These are phyloP conservation scores for Cryomyces antarcticus DNA, from an alignment of 495 filamentous ascomycete species.

Conservation along the genomic window DNA sequence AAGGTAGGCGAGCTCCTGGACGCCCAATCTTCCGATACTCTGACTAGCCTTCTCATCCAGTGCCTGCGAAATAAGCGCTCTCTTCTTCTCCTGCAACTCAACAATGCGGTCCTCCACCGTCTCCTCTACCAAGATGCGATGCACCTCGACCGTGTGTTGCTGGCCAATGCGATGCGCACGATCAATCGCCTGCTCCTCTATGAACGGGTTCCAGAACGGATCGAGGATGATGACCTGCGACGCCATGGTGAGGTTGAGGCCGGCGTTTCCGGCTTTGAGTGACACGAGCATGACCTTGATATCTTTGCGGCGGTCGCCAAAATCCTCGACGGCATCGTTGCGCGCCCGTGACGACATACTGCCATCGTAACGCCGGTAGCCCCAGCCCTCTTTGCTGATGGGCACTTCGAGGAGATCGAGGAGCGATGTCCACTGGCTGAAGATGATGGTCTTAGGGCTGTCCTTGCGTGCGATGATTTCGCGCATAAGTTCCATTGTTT, in stretches of 20 bases:
- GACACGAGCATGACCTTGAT: slow-evolving; percentile 71
- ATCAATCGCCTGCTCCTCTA: slow-evolving; percentile 88
- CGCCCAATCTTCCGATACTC: slow-evolving; percentile 38
- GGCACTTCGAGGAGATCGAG: slow-evolving; percentile 89
- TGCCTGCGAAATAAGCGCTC: slow-evolving; percentile 55
- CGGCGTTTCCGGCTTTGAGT: slow-evolving; percentile 78
- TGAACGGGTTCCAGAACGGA: slow-evolving; percentile 92
- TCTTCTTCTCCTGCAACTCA: slow-evolving; percentile 67
- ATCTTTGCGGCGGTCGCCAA: slow-evolving; percentile 37
- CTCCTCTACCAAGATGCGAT: slow-evolving; percentile 53
- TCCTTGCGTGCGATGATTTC: slow-evolving; percentile 24
- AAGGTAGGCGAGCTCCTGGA: slow-evolving; percentile 46
- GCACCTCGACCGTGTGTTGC: slow-evolving; percentile 49
- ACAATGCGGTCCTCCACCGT: slow-evolving; percentile 88
- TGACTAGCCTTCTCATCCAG: slow-evolving; percentile 60
- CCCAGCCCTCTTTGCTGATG: slow-evolving; percentile 38
- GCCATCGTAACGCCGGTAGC: slow-evolving; percentile 69
- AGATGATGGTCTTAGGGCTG: slow-evolving; percentile 72
- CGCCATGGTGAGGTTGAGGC: slow-evolving; percentile 74
- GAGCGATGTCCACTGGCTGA: slow-evolving; percentile 79
- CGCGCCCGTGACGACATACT: slow-evolving; percentile 52
- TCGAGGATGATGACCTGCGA: slow-evolving; percentile 81
- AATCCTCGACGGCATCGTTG: slow-evolving; percentile 49
- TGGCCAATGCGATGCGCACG: slow-evolving; percentile 86
- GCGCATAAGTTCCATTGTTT: slow-evolving; percentile 48